Base-by-base conservation (phyloP, 2,329 filamentous ascomycete genomes). In the Paraphaeosphaeria minitans region DNA sequence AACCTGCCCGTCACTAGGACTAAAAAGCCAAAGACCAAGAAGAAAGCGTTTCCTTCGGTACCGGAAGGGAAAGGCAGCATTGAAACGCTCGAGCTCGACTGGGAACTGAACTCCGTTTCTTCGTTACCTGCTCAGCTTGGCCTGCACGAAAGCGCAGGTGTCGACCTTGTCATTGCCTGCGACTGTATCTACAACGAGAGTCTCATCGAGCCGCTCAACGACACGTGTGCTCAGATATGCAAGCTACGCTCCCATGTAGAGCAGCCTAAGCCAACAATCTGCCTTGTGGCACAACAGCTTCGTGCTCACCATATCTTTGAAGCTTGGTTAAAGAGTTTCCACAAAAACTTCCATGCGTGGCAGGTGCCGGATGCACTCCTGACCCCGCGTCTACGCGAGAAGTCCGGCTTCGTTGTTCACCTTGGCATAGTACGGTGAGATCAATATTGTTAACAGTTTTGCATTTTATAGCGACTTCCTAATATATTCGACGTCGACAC, bases 121-220 rank as follows among this genome's bases (percentile, higher is more conserved):
- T 69, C 71, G 4, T 66, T 81, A 8, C 81, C 83, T 0, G 83
- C 86, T 60, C 76, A 82, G 48, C 82, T 88, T 10, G 66, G 59
- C n/a, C 59, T 74, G 19, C 13, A 84, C 79, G 24, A 63, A 72
- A 10, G 58, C 14, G 37, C 29, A 9, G 66, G 69, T 83, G 84
- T 95, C 65, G 90, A 96, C 69, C 78, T 87, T 14, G 81, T 98
- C 12, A 75, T 98, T 37, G 92, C 93, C 4, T 96, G 92, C 72
- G 95, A 99, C 76, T 97, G 93, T 76, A 89, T 99, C 66, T 99
- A 96, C 81, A 99, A 98, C 77, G 91, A 97, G 65, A 86, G 90
- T 2, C 84, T 98, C 3, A 86, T 98, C 24, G 80, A 85, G 45
- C 92, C 93, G 0, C 85, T 98, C 50, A 90, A 95, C n/a, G 85